Evolutionary conservation across 306 rosid species (phyloP).

Genomic region (Betula pendula): DNA sequence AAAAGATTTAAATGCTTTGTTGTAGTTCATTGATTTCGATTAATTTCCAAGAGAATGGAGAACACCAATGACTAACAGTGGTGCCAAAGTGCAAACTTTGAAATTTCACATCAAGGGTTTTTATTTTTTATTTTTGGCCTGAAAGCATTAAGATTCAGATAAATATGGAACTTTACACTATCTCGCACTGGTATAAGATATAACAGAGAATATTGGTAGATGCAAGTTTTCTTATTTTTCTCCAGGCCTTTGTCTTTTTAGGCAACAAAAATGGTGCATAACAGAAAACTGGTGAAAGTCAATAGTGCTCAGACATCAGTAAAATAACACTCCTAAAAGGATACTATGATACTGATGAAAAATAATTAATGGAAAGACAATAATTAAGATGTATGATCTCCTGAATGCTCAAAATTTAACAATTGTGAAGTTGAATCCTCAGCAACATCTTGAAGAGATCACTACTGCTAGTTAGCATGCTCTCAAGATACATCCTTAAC

Average conservation of each 20-base stretch:
- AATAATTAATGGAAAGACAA: too few species aligned
- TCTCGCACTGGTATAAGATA: neutral
- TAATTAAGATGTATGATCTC: neutral
- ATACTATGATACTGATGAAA: neutral
- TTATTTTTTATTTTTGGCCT: neutral
- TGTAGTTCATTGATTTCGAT: neutral
- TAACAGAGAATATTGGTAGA: neutral
- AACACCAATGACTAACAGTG: neutral
- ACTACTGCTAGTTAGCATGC: neutral
- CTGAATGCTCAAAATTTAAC: neutral
- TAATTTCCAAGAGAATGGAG: slow-evolving; percentile 1
- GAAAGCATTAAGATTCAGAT: neutral
- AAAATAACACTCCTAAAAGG: neutral
- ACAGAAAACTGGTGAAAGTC: neutral
- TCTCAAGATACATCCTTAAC: neutral
- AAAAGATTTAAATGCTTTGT: neutral
- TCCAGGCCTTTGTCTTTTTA: neutral
- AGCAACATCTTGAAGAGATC: neutral
- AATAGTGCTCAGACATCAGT: neutral
- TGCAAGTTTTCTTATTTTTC: neutral
- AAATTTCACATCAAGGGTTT: neutral
- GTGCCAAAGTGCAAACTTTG: neutral
- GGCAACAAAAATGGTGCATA: neutral
- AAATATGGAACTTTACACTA: neutral
- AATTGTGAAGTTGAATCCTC: neutral